phyloP scores from a whole-genome alignment of 2,329 filamentous ascomycete species.

The Aspergillus caelatus region DNA sequence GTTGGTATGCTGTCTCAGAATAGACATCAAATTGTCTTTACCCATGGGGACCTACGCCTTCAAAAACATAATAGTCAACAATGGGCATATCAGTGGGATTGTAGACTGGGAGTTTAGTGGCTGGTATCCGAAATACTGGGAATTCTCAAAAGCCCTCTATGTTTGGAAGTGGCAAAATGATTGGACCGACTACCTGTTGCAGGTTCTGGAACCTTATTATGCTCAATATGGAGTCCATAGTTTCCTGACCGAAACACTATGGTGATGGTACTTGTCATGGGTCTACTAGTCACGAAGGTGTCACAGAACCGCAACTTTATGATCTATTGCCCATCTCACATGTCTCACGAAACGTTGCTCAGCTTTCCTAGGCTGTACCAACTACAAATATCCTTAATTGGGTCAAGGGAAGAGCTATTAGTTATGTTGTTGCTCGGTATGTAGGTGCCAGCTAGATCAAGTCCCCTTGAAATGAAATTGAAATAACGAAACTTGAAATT shows the following conservation, averaged over 20 bases:
- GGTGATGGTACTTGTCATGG: background rate
- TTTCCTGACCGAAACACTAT: background rate
- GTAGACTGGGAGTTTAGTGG: constrained; percentile 1
- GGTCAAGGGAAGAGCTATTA: too few species aligned
- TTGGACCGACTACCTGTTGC: constrained; percentile 33
- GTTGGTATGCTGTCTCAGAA: constrained; percentile 18
- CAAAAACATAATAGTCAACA: background rate
- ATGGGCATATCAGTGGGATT: background rate
- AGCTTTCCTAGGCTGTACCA: too few species aligned
- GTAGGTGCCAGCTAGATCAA: too few species aligned
- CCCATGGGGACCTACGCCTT: background rate
- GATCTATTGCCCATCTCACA: too few species aligned
- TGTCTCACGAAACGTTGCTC: too few species aligned
- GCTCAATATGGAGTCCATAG: background rate
- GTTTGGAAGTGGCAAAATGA: constrained; percentile 36
- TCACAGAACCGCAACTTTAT: too few species aligned
- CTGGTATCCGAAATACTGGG: background rate
- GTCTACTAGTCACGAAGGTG: too few species aligned
- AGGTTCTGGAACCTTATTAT: constrained; percentile 28
- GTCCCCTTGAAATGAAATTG: too few species aligned
- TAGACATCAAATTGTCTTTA: constrained; percentile 23
- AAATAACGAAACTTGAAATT: too few species aligned
- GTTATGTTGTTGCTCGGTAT: too few species aligned
- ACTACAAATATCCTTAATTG: too few species aligned
- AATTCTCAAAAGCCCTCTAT: constrained; percentile 29